phyloP scores from a whole-genome alignment of 306 rosid species.

The Fragaria ananassa region DNA sequence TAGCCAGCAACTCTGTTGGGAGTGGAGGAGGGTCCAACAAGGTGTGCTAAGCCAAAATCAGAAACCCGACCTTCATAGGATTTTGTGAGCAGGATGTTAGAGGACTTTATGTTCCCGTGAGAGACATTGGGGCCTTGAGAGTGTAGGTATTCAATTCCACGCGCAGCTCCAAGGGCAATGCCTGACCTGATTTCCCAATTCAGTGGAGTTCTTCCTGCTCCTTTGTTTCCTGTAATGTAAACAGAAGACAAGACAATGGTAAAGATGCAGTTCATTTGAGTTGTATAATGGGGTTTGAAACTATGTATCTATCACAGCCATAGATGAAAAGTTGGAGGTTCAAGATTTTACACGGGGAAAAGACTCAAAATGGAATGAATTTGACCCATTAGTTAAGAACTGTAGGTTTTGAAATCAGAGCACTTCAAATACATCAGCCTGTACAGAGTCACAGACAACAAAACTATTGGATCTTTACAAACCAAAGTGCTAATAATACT shows the following conservation, averaged over 20 bases:
- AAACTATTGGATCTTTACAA: not conserved
- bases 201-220: slow-evolving; percentile 52
- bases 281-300: not conserved
- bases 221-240: slow-evolving; percentile 41
- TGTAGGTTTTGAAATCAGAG: not conserved
- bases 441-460: not conserved
- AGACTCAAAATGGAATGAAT: not conserved
- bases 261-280: not conserved
- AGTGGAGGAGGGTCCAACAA: slow-evolving; percentile 45
- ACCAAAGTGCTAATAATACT: not conserved
- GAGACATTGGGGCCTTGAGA: slow-evolving; percentile 42
- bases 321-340: not conserved
- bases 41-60: slow-evolving; percentile 50
- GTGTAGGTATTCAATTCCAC: slow-evolving; percentile 45
- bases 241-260: not conserved
- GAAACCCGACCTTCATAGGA: slow-evolving; percentile 46
- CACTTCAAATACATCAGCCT: not conserved
- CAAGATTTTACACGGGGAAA: no score
- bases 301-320: not conserved
- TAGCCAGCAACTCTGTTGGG: slow-evolving; percentile 49
- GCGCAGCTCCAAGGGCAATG: slow-evolving; percentile 48
- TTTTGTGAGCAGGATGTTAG: slow-evolving; percentile 48
- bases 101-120: slow-evolving; percentile 51
- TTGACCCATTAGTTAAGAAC: not conserved
- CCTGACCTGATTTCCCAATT: slow-evolving; percentile 47